Percentiles rank a stretch among this genome's conserved stretches.
These are phyloP conservation scores for Mortierella alpina DNA, from an alignment of 192 early-diverging fungal species.

Conservation along the genomic window DNA sequence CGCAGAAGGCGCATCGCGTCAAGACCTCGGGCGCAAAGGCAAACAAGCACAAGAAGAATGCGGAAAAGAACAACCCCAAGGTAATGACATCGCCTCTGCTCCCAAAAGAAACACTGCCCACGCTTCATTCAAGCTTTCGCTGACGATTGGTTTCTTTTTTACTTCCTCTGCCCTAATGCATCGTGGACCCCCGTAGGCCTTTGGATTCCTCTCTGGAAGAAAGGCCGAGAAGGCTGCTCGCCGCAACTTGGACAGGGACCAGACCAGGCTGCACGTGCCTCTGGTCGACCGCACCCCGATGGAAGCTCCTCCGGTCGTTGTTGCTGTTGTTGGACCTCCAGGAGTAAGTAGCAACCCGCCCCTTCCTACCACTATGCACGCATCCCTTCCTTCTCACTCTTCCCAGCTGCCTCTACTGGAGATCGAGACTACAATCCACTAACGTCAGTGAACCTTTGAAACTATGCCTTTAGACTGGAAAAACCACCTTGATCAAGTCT, in stretches of 20 bases:
- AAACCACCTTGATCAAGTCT: slow-evolving; percentile 96
- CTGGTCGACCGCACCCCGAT: slow-evolving; percentile 92
- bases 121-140: too few species aligned
- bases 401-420: too few species aligned
- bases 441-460: neutral
- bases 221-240: slow-evolving; percentile 83
- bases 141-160: neutral
- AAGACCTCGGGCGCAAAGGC: slow-evolving; percentile 87
- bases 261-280: slow-evolving; percentile 96
- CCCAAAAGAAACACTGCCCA: neutral
- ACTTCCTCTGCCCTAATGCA: neutral
- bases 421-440: neutral
- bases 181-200: slow-evolving; percentile 62
- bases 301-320: slow-evolving; percentile 90
- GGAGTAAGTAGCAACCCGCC: slow-evolving; percentile 62
- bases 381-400: neutral
- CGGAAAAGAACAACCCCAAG: slow-evolving; percentile 90
- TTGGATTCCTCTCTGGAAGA: slow-evolving; percentile 74
- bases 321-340: slow-evolving; percentile 97
- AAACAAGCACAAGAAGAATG: slow-evolving; percentile 79
- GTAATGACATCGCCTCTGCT: slow-evolving; percentile 55
- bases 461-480: slow-evolving; percentile 76
- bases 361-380: neutral
- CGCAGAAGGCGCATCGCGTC: slow-evolving; percentile 86
- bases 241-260: slow-evolving; percentile 85